These are phyloP conservation scores for Panaeolus papilionaceus DNA, from an alignment of 768 basidiomycete species.

Conservation along the genomic window DNA sequence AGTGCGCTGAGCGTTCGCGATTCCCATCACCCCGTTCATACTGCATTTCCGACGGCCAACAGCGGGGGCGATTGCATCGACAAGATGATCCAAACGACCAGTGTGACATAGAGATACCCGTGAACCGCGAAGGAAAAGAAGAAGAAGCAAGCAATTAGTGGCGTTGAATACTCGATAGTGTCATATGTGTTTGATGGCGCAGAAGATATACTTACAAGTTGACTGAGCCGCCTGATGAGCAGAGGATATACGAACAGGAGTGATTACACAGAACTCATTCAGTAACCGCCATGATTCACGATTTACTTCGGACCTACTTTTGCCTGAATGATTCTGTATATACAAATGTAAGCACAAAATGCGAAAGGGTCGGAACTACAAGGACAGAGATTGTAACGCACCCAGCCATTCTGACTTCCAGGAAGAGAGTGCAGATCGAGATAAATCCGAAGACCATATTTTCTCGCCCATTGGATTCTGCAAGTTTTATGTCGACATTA, in stretches of 20 bases:
- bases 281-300: slow-evolving; percentile 19
- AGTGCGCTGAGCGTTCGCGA: slow-evolving; percentile 87
- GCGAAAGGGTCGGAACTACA: slow-evolving; percentile 16
- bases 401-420: slow-evolving; percentile 87
- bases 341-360: slow-evolving; percentile 22
- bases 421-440: slow-evolving; percentile 79
- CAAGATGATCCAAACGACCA: slow-evolving; percentile 1
- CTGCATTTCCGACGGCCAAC: slow-evolving; percentile 29
- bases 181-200: slow-evolving; percentile 19
- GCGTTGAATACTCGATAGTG: slow-evolving; percentile 17
- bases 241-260: slow-evolving; percentile 17
- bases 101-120: slow-evolving; percentile 13
- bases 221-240: slow-evolving; percentile 54
- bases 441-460: slow-evolving; percentile 90
- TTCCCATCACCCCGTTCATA: slow-evolving; percentile 85
- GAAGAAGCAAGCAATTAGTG: slow-evolving; percentile 25
- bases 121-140: slow-evolving; percentile 18
- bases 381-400: slow-evolving; percentile 29
- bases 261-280: slow-evolving; percentile 3
- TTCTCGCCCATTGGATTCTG: slow-evolving; percentile 84
- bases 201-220: slow-evolving; percentile 57
- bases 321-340: slow-evolving; percentile 48
- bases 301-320: slow-evolving; percentile 29
- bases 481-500: slow-evolving; percentile 53
- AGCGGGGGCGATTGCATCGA: background rate